Conservation (phyloP, 176 grass and related monocot species). For the Oropetium thomaeum region DNA sequence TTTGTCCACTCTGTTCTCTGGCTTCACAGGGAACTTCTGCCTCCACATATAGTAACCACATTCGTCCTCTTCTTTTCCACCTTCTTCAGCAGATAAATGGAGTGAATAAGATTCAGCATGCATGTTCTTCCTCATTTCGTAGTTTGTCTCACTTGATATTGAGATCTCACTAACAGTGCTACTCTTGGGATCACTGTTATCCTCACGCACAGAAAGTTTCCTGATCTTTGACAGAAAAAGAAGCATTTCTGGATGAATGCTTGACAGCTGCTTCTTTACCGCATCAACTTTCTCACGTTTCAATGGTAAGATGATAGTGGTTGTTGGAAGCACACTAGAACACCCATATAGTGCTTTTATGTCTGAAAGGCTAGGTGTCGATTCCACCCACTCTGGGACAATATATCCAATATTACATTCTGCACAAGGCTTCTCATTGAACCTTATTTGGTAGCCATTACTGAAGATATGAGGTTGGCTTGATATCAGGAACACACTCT, state of each 20-base stretch:
- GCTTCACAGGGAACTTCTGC: conserved; percentile 69
- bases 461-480: conserved; percentile 74
- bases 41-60: conserved; percentile 81
- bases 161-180: conserved; percentile 43
- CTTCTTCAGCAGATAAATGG: conserved; percentile 47
- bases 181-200: background rate
- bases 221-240: conserved; percentile 74
- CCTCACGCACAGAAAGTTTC: conserved; percentile 47
- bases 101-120: conserved; percentile 60
- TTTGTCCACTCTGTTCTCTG: conserved; percentile 56
- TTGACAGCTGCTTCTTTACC: conserved; percentile 71
- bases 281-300: conserved; percentile 53
- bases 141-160: conserved; percentile 61
- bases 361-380: conserved; percentile 46
- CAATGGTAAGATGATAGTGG: conserved; percentile 64
- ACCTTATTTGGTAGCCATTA: conserved; percentile 83
- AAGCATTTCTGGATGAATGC: conserved; percentile 69
- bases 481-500: conserved; percentile 71
- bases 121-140: conserved; percentile 42
- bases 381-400: conserved; percentile 76
- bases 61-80: conserved; percentile 30
- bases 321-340: conserved; percentile 52
- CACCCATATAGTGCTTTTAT: conserved; percentile 49
- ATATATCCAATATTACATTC: conserved; percentile 81
- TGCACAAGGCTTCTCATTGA: conserved; percentile 57